Percentiles rank a stretch among this genome's conserved stretches.
Conservation (phyloP, 306 rosid genomes). For the Rosa persica region DNA sequence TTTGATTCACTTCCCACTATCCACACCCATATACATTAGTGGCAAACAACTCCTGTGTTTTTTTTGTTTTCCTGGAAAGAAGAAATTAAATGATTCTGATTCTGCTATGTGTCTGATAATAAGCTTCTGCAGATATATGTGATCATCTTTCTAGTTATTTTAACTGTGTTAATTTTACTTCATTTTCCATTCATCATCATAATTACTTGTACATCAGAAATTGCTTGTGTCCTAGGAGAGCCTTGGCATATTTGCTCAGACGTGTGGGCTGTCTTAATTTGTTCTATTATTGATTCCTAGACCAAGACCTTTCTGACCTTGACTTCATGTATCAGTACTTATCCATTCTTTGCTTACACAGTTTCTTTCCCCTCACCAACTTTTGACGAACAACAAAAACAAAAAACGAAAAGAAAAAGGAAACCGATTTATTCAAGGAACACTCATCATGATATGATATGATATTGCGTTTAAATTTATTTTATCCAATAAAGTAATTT, state of each 20-base stretch:
- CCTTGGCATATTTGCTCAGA: background rate
- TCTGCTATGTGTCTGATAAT: background rate
- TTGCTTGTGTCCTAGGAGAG: background rate
- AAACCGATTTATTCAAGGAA: background rate
- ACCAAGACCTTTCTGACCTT: conserved; percentile 8
- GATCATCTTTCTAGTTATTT: background rate
- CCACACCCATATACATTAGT: conserved; percentile 1
- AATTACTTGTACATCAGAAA: background rate
- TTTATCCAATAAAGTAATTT: background rate
- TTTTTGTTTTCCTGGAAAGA: background rate
- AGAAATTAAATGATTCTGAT: background rate
- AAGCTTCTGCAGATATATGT: background rate
- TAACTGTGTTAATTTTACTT: background rate
- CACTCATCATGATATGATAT: background rate
- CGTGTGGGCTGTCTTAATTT: background rate
- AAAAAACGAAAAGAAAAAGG: background rate
- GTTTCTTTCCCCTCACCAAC: background rate
- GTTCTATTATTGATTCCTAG: background rate
- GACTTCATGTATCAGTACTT: background rate
- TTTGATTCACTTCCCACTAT: conserved; percentile 7
- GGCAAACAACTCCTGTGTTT: background rate
- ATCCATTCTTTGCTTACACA: background rate
- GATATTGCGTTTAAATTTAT: background rate
- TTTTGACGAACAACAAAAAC: background rate
- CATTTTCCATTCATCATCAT: background rate